Base-by-base conservation (phyloP, 805 yeast species). In the Sugiyamaella lignohabitans region DNA sequence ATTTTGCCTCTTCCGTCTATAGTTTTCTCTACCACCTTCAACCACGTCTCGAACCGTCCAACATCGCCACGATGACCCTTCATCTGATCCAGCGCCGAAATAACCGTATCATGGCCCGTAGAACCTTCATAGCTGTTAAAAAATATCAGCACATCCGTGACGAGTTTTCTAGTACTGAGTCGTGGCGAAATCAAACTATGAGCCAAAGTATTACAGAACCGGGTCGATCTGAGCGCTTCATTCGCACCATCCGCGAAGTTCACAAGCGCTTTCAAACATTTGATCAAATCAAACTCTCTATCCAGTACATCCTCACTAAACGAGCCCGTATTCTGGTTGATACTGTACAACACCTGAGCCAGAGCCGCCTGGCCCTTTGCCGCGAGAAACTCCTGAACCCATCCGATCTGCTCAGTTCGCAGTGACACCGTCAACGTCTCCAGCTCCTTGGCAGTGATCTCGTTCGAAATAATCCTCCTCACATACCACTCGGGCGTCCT, bases 361-460 rank as follows among this genome's bases (percentile, higher is more conserved):
- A 93, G 72, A 0, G 87, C 84, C 5, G 82, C 74, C 49, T 84
- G 87, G 6, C 98, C 98, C 61, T 87, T 94, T 38, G 78, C 73
- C 43, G 73, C 79, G n/a, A 87, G 71, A 57, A 93, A 93, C 19
- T 71, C 73, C 42, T 77, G 72, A 0, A 87, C 93, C 97, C 98
- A 91, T 32, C 70, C 75, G 19, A 80, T 70, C 20, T 89, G 88
- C 61, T 91, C 98, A 0, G 98, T 87, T 53, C 98, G 78, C 38
- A 91, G 70, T 40, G 95, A 87, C 4, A 93, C 96, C 84, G 93
- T 87, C 44, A 93, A 72, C 55, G 85, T 85, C 35, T 84, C 86
- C 53, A 91, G 69, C 61, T 89, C 87, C 44, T 77, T 78, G 3
- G 79, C 68, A 1, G 84, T 71, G 45, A 89, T 79, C 27, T 78